These are phyloP conservation scores for Podospora comata DNA, from an alignment of 495 filamentous ascomycete species.

Conservation along the genomic window DNA sequence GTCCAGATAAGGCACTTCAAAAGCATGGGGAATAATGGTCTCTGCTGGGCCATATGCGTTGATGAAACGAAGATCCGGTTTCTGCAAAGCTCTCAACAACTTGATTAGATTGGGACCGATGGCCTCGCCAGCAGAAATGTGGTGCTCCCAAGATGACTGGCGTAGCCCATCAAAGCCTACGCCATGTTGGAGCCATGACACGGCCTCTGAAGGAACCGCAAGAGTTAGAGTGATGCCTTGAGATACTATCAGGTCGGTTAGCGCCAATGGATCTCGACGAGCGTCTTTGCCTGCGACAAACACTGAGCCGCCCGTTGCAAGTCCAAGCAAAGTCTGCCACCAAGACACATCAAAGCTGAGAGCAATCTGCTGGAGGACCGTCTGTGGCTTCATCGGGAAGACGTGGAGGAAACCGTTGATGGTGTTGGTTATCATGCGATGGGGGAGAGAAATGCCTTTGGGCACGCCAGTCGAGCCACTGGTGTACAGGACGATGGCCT, in stretches of 20 bases:
- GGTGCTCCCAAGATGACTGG: conserved; percentile 45
- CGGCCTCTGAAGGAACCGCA: conserved; percentile 29
- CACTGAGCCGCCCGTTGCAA: conserved; percentile 13
- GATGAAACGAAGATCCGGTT: conserved; percentile 17
- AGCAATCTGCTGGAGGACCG: conserved; percentile 18
- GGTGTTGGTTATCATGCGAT: conserved; percentile 17
- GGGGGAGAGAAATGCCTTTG: conserved; percentile 16
- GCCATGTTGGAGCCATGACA: conserved; percentile 27
- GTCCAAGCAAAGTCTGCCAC: conserved; percentile 17
- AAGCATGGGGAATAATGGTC: conserved; percentile 13
- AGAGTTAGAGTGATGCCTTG: conserved; percentile 24
- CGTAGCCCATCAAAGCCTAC: conserved; percentile 25
- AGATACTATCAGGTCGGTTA: conserved; percentile 16
- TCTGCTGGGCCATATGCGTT: conserved; percentile 30
- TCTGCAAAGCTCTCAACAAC: conserved; percentile 15
- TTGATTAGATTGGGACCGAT: conserved; percentile 35
- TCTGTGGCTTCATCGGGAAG: conserved; percentile 19
- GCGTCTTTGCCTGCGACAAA: conserved; percentile 18
- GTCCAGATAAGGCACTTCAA: conserved; percentile 11
- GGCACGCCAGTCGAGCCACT: conserved; percentile 11
- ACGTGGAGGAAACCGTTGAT: conserved; percentile 14
- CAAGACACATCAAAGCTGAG: conserved; percentile 21
- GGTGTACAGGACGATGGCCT: conserved; percentile 16
- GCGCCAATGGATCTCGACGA: conserved; percentile 16
- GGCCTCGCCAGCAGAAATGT: conserved; percentile 35